Base-by-base conservation (phyloP, 495 filamentous ascomycete genomes). In the Penicillium parvum region DNA sequence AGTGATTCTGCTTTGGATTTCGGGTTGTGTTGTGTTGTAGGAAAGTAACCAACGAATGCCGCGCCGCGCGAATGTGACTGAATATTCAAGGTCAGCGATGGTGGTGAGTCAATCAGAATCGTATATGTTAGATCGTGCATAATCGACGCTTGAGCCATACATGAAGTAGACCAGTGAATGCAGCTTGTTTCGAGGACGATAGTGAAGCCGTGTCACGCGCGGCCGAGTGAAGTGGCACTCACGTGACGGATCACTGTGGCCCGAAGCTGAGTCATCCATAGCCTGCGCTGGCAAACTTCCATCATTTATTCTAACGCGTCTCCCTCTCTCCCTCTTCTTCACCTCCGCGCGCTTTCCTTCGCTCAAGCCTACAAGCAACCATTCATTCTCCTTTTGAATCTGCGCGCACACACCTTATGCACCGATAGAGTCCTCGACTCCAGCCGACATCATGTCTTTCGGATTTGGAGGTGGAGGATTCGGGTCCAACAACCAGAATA, bases 401-500 rank as follows among this genome's bases (percentile, higher is more conserved):
- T 49, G 46, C 44, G 41, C 37, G 39, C 44, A 34, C 34, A 34
- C 42, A 50, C 64, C 64, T 48, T 58, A 71, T 73, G 66, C 49
- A 51, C 52, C 45, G 35, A 58, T 60, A 60, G 28, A 43, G 38
- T 52, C 51, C 36, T 53, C 36, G 44, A 53, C 44, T 56, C 52
- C 55, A 55, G 57, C 42, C 53, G 58, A 53, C 57, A 65, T 55
- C 41, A 74, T 74, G 68, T 69, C 68, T 56, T 71, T 72, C 60
- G 65, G 61, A 49, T 62, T 62, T 47, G 72, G 68, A 60, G 75
- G 75, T 42, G 72, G 69, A 61, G 77, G 76, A 54, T 84, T 84
- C 61, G 81, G 81, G 52, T 78, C 72, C 47, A 79, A 78, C 55
- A 73, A 77, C 58, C 68, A 74, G 47, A 73, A 70, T 40, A 69